Evolutionary conservation across 768 basidiomycete genomes (phyloP).

Genomic region (Lentinula raphanica): DNA sequence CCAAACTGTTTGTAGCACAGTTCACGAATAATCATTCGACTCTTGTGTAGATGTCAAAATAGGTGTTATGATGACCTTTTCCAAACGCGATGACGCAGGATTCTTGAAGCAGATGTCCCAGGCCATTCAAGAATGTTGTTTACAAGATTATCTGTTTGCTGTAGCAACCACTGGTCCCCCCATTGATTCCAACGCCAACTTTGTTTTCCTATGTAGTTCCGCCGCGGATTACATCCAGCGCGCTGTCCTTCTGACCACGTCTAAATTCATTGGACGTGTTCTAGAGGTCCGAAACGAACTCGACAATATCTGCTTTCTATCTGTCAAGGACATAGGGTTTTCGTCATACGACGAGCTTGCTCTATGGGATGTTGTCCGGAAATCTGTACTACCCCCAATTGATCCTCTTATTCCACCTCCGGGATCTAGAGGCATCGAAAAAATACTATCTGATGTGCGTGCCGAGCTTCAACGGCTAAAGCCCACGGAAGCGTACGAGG

Average conservation of each 20-base stretch:
- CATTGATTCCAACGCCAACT: constrained; percentile 27
- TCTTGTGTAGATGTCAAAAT: constrained; percentile 38
- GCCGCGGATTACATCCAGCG: constrained; percentile 55
- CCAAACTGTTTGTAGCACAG: neutral
- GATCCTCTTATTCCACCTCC: constrained; percentile 61
- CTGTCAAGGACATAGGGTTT: neutral
- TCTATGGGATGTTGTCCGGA: constrained; percentile 66
- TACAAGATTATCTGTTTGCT: constrained; percentile 47
- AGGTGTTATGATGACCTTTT: constrained; percentile 56
- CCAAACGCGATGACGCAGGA: constrained; percentile 48
- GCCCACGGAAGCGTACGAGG: constrained; percentile 53
- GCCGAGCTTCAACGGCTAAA: constrained; percentile 61
- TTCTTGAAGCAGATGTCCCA: constrained; percentile 55
- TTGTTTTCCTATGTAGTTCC: constrained; percentile 54
- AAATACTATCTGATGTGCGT: constrained; percentile 54
- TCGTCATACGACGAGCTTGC: constrained; percentile 58
- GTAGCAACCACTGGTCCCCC: constrained; percentile 44
- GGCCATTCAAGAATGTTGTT: constrained; percentile 34
- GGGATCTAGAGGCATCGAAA: constrained; percentile 54
- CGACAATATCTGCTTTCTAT: constrained; percentile 19
- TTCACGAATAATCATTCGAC: neutral
- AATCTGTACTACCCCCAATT: constrained; percentile 52
- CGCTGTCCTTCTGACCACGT: constrained; percentile 55
- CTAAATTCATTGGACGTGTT: constrained; percentile 68
- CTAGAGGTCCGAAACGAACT: constrained; percentile 27